phyloP scores from a whole-genome alignment of 345 rosid genomes.

The Eutrema heterophyllum region DNA sequence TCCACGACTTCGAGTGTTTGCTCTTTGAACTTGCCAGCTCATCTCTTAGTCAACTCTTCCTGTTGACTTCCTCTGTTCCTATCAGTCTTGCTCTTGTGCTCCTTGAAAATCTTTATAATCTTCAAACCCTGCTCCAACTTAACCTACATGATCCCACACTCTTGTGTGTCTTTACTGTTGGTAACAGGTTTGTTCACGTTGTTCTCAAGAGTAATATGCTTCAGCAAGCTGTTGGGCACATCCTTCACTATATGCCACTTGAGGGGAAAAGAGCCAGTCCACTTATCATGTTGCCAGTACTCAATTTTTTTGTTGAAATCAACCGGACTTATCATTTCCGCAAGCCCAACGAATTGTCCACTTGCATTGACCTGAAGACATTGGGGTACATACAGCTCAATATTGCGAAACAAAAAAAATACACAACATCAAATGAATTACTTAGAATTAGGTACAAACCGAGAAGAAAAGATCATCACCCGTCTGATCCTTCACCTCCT shows the following conservation, averaged over 20 bases:
- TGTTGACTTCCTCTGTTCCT: too few relatives aligned
- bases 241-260: conserved; percentile 86
- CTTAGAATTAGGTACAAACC: conserved; percentile 38
- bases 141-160: conserved; percentile 40
- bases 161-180: conserved; percentile 83
- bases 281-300: conserved; percentile 84
- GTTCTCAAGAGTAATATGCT: conserved; percentile 75
- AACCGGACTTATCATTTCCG: conserved; percentile 75
- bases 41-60: too few relatives aligned
- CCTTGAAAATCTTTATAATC: conserved; percentile 40
- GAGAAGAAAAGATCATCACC: conserved; percentile 56
- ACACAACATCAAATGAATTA: neutral
- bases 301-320: conserved; percentile 62
- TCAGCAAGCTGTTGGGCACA: conserved; percentile 69
- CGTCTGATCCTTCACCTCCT: conserved; percentile 40
- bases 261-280: conserved; percentile 81
- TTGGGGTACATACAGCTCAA: neutral
- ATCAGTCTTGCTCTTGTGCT: conserved; percentile 28
- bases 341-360: conserved; percentile 85
- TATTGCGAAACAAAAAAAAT: neutral
- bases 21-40: too few relatives aligned
- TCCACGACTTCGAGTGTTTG: too few relatives aligned
- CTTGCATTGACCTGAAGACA: conserved; percentile 62
- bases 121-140: conserved; percentile 42
- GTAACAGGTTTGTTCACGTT: conserved; percentile 90